phyloP scores from a whole-genome alignment of 2,329 filamentous ascomycete genomes.

The Xylariaceae sp. region DNA sequence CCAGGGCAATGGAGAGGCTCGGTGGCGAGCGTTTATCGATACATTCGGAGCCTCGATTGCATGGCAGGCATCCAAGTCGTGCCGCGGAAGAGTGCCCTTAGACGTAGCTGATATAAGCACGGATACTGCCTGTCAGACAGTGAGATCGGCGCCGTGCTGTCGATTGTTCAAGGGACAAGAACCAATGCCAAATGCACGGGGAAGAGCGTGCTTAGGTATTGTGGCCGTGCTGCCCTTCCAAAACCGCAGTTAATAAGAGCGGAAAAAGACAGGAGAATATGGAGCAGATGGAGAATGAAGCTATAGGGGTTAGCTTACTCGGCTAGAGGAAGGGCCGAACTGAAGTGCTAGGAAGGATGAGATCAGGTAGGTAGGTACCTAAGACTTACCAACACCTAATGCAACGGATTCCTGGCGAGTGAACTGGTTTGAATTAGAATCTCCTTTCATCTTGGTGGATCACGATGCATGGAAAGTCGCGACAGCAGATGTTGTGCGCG shows the following conservation, averaged over 20 bases:
- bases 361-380: not conserved
- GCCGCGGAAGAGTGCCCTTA: not conserved
- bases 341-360: not conserved
- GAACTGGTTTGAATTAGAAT: not conserved
- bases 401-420: not conserved
- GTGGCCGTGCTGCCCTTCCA: not conserved
- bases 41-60: constrained; percentile 30
- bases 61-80: constrained; percentile 20
- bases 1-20: constrained; percentile 26
- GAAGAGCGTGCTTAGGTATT: not conserved
- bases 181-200: not conserved
- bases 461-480: not conserved
- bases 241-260: not conserved
- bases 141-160: not conserved
- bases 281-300: not conserved
- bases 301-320: not conserved
- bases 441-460: not conserved
- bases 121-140: not conserved
- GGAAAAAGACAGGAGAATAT: not conserved
- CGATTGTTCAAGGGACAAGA: not conserved
- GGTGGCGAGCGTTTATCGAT: constrained; percentile 26
- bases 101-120: not conserved
- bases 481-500: not conserved
- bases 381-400: not conserved
- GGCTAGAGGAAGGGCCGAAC: not conserved